phyloP scores from a whole-genome alignment of 371 early-diverging fungal genomes.

The Mucor piriformis region DNA sequence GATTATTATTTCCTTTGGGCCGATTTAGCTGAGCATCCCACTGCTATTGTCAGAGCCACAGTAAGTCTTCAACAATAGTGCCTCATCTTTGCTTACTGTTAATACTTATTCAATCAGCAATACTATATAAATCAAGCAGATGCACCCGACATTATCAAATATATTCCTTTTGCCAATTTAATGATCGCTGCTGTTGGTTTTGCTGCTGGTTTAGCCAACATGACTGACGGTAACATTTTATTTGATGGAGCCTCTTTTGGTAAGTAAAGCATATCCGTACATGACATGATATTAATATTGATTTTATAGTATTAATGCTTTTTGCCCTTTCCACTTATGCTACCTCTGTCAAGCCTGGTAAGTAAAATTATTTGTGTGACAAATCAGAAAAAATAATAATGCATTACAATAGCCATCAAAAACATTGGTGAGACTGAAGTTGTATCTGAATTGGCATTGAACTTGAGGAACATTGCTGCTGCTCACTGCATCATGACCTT shows the following conservation, averaged over 20 bases:
- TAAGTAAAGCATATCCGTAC: constrained; percentile 17
- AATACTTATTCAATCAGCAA: constrained; percentile 23
- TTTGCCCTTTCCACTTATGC: constrained; percentile 51
- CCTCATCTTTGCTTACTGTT: neutral
- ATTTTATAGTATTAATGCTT: constrained; percentile 39
- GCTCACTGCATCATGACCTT: constrained; percentile 52
- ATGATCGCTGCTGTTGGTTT: constrained; percentile 51
- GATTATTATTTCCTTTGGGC: constrained; percentile 53
- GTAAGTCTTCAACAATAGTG: constrained; percentile 24
- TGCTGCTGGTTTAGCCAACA: constrained; percentile 51
- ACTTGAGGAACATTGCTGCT: constrained; percentile 51
- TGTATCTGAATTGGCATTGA: constrained; percentile 20
- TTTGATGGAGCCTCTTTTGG: constrained; percentile 57
- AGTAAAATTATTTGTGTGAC: neutral
- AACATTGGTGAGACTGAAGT: constrained; percentile 27
- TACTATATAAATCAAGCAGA: constrained; percentile 45
- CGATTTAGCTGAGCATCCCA: constrained; percentile 45
- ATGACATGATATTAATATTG: neutral
- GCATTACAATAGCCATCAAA: constrained; percentile 28
- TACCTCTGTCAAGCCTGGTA: constrained; percentile 53
- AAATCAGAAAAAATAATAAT: neutral
- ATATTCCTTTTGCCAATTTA: constrained; percentile 50
- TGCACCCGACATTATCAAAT: constrained; percentile 49
- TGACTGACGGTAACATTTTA: constrained; percentile 47
- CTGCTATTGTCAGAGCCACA: constrained; percentile 42